Evolutionary conservation across 768 basidiomycete species (phyloP), one percentile per base, ranked within the genome.

Genomic region (Baorangia bicolor): DNA sequence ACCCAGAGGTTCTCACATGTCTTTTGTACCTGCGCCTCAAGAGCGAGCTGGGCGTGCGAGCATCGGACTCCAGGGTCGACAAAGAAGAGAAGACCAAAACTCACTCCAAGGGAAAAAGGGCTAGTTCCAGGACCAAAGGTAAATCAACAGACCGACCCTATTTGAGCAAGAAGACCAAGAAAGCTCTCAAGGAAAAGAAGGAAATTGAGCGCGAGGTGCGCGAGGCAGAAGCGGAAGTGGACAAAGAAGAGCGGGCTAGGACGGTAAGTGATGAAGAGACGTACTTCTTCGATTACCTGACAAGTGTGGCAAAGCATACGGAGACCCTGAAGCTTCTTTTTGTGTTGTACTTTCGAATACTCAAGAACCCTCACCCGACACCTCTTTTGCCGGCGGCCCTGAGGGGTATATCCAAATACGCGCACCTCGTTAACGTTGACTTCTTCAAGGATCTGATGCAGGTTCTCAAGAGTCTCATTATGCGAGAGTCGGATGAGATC

Each of bases 271-370:
- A 53, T 43, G 47, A 63, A 61, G 46, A 42, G 39, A 25, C 33
- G 23, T 33, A 27, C 57, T 47, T 49, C 31, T 47, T 58, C 37
- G 42, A 43, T 60, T 51, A 25, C 54, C 57, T 60, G 52, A 69
- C 65, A 23, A 55, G 64, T 61, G 56, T 56, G 63, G 53, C 53
- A 49, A 64, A 97, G 94, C 95, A 97, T 80, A 98, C 95, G 20
- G 97, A 99, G 77, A 98, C 96, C 48, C 80, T 99, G 62, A 98
- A 99, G 71, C 86, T 98, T 60, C 81, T 98, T 44, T 99, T 99
- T 71, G 93, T 94, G 18, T 79, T 99, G 44, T 99, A 99, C 76
- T 98, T 99, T 75, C 87, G 90, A 58, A 90, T 98, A 63, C 78
- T 99, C 62, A 99, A 98, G 74, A 86, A 85, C 69, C 85, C 91